Evolutionary conservation across 2,329 filamentous ascomycete species (phyloP), one percentile per base, ranked within the genome.

Genomic region (Aspergillus ustus): DNA sequence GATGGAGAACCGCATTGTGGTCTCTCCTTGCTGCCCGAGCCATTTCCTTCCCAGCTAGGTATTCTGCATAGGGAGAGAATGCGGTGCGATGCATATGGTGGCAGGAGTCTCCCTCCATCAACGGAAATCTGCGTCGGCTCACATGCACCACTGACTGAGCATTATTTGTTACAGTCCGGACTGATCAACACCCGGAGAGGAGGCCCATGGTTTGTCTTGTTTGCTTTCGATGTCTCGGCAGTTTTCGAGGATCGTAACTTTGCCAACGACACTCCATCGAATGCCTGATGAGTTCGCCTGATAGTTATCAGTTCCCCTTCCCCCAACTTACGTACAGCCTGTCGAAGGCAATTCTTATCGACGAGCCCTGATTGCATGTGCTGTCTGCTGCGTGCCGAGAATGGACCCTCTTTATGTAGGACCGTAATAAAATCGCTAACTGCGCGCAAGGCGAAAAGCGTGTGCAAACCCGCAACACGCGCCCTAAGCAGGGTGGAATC

Each of bases 1-100:
- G 25, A 49, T 56, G 28, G 37, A 19, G 19, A 56, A 19, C 25
- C n/a, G 19, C 28, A 28, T 11, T 19, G 31, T 19, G 19, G 28
- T 43, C 5, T 29, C 54, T 46, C 45, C 45, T 57, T 57, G 46
- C 45, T 57, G 54, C 46, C 50, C 45, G 25, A 57, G n/a, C 46
- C 45, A 19, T 50, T 20, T 43, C 54, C 44, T 50, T 20, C 54
- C 34, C 17, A 48, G 49, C 49, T 17, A 49, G 40, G 34, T 34
- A 57, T 50, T 57, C 29, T 31, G 54, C 54, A 29, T 40, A 15
- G 44, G 20, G 20, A 49, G 17, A 49, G 13, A 40, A 40, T 28
- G 31, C 25, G 15, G 5, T 50, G 34, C 25, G 15, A 7, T 50
- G 34, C 13, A 29, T 50, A 29, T 43, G 20, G 45, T 31, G 43